Conservation (phyloP, 768 basidiomycete genomes). For the Ramaria rubella region DNA sequence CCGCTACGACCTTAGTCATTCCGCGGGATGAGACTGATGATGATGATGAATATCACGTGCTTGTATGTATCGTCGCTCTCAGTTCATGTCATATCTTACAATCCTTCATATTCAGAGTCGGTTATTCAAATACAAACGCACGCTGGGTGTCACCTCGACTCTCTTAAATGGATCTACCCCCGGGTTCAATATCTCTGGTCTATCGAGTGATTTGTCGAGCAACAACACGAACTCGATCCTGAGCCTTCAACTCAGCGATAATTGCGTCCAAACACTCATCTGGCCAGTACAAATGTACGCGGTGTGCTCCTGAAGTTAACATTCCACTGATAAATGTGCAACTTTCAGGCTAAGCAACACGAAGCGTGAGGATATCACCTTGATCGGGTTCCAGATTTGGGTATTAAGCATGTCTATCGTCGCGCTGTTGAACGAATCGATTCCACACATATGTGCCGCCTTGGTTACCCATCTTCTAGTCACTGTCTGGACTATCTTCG, state of each 20-base stretch:
- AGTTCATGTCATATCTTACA: too few species aligned
- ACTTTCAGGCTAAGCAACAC: slow-evolving; percentile 55
- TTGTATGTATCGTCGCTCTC: too few species aligned
- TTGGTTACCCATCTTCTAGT: slow-evolving; percentile 67
- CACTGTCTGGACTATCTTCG: slow-evolving; percentile 66
- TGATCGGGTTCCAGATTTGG: slow-evolving; percentile 77
- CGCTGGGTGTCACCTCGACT: too few species aligned
- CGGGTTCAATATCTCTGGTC: too few species aligned
- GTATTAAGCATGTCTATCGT: slow-evolving; percentile 71
- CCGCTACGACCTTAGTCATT: too few species aligned
- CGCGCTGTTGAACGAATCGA: slow-evolving; percentile 68
- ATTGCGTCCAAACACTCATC: slow-evolving; percentile 56
- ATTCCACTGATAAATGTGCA: slow-evolving; percentile 1
- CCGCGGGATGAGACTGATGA: too few species aligned
- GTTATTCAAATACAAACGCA: too few species aligned
- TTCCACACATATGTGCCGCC: slow-evolving; percentile 72
- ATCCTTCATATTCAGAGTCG: too few species aligned
- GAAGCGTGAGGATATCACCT: slow-evolving; percentile 70
- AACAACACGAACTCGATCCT: too few species aligned
- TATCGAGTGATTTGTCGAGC: too few species aligned
- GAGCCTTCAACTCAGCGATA: slow-evolving; percentile 21
- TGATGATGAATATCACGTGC: too few species aligned
- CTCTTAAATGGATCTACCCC: too few species aligned
- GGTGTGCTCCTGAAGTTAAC: not conserved
- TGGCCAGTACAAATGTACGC: slow-evolving; percentile 67